Percentiles rank a stretch among this genome's conserved stretches.
Evolutionary conservation across 805 yeast genomes (phyloP).

Genomic region (Saccharomycopsis sp.): DNA sequence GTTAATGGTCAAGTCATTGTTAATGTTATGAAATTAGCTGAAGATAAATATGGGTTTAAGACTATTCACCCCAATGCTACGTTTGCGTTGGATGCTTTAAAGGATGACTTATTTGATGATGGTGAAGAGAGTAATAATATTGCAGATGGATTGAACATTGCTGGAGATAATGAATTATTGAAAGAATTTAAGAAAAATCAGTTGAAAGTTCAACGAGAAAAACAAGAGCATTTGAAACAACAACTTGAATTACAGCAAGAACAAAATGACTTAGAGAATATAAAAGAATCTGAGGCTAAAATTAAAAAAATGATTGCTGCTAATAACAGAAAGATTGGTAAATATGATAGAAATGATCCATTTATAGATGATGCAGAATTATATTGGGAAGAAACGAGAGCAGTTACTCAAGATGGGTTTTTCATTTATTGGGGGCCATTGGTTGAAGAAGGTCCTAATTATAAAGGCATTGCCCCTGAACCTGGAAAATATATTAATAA

Average conservation of each 20-base stretch:
- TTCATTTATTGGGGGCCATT: conserved; percentile 93
- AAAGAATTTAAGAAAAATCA: conserved; percentile 22
- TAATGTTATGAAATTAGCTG: conserved; percentile 67
- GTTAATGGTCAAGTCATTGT: conserved; percentile 46
- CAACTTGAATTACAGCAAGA: conserved; percentile 21
- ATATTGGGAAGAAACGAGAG: conserved; percentile 88
- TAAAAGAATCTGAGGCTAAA: conserved; percentile 36
- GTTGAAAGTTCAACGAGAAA: conserved; percentile 32
- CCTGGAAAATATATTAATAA: conserved; percentile 4
- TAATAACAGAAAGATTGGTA: conserved; percentile 69
- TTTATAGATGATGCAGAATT: conserved; percentile 94
- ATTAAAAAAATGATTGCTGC: conserved; percentile 35
- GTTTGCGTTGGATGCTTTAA: conserved; percentile 47
- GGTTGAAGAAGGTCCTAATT: conserved; percentile 45
- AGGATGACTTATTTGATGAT: conserved; percentile 40
- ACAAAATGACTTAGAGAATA: conserved; percentile 21
- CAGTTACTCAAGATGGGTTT: conserved; percentile 90
- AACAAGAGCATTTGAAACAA: conserved; percentile 32
- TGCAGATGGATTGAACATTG: not conserved
- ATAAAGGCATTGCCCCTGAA: not conserved
- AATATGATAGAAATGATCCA: conserved; percentile 89
- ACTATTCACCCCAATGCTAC: conserved; percentile 60
- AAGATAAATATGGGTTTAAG: conserved; percentile 79
- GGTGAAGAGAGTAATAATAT: conserved; percentile 31
- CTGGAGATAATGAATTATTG: conserved; percentile 18